Base-by-base conservation (phyloP, 495 filamentous ascomycete species). In the Oleoguttula mirabilis region DNA sequence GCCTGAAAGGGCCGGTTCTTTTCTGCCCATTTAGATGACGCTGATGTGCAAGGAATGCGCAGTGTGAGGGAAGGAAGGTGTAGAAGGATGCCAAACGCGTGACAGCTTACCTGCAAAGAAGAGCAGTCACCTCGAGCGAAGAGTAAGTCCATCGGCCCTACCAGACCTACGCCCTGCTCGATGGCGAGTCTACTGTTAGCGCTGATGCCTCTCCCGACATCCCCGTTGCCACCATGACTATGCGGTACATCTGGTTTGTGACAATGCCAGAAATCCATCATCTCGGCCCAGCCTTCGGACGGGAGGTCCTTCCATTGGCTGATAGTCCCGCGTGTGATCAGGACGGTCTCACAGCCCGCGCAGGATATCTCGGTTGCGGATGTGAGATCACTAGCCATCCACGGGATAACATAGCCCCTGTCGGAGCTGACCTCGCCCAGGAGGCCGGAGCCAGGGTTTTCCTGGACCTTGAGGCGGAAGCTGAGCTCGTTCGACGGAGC, bases 251-350 rank as follows among this genome's bases (percentile, higher is more conserved):
- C 42, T 7, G 62, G 90, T 56, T 95, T 96, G 59, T 98, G 90
- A 57, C 90, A 99, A 61, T 99, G 90, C 90, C 90, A 99, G 52
- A 95, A 94, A 57, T 99, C 90, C 90, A 99, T 99, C 92, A 96
- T 95, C 60, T 99, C 90, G 1, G 88, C 90, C 90, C 90, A 99
- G 54, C 93, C 90, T 45, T 88, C 85, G 51, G 84, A 93, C 0
- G 90, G 90, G 3, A 98, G 69, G 54, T 96, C 87, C 61, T 88
- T 94, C 90, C 92, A 98, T n/a, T 60, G 62, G 50, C 61, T 60
- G 20, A 80, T 54, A 3, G 36, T 50, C 3, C 62, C 64, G 5
- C 42, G 32, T 2, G 55, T 36, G 6, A 84, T 55, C 21, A 83
- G 30, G 2, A 50, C 53, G 14, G 48, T 37, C 10, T 51, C 45